Conservation (phyloP, 148 eudicot genomes). For the Tetragonia tetragonoides region DNA sequence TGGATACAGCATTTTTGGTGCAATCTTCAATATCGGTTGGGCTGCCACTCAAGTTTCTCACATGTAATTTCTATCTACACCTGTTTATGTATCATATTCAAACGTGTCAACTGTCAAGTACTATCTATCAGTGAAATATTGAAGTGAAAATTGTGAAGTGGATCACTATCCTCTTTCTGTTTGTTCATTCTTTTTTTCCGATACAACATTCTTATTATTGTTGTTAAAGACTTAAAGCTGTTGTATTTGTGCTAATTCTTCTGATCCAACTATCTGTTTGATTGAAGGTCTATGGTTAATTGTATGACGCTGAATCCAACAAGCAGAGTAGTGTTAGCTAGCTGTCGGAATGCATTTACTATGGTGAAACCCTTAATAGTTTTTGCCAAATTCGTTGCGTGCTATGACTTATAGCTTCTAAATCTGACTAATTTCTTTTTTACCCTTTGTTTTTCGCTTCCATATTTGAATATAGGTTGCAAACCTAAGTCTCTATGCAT, state of each 20-base stretch:
- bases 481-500: constrained; percentile 74
- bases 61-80: constrained; percentile 53
- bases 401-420: constrained; percentile 2
- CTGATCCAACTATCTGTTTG: background rate
- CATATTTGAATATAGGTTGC: constrained; percentile 57
- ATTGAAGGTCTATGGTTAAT: constrained; percentile 94
- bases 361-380: constrained; percentile 51
- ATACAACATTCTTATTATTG: background rate
- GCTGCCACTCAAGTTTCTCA: constrained; percentile 96
- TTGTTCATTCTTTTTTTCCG: background rate
- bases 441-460: constrained; percentile 7
- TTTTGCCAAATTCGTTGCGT: background rate
- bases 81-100: background rate
- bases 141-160: background rate
- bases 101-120: background rate
- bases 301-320: constrained; percentile 85
- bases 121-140: background rate
- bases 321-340: constrained; percentile 83
- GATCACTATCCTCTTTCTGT: background rate
- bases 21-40: constrained; percentile 92
- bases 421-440: constrained; percentile 2
- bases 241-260: background rate
- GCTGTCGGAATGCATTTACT: constrained; percentile 96
- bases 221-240: background rate
- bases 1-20: constrained; percentile 83